Conservation (phyloP, 2,329 filamentous ascomycete genomes). For the Ascochyta rabiei region DNA sequence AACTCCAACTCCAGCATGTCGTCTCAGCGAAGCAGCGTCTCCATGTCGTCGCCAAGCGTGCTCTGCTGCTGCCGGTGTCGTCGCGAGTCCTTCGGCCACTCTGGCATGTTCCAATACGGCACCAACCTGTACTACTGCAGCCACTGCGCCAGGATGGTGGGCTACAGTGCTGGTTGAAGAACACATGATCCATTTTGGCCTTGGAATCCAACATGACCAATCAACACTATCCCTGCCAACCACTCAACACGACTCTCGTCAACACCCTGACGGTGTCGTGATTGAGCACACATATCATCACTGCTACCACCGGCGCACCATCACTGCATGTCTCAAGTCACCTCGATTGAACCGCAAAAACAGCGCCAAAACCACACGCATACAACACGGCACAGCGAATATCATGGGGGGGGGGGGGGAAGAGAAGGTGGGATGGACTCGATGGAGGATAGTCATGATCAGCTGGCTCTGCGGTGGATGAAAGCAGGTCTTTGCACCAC, state of each 20-base stretch:
- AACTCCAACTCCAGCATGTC: conserved; percentile 20
- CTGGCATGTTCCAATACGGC: conserved; percentile 46
- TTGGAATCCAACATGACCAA: background rate
- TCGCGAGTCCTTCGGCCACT: conserved; percentile 30
- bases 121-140: conserved; percentile 50
- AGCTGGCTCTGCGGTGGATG: conserved; percentile 2
- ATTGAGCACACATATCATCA: conserved; percentile 6
- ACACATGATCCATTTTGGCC: background rate
- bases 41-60: conserved; percentile 17
- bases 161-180: conserved; percentile 45
- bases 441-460: background rate
- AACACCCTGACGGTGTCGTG: background rate
- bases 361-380: background rate
- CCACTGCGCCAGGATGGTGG: conserved; percentile 49
- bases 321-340: background rate
- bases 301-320: conserved; percentile 9
- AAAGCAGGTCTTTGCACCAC: conserved; percentile 5
- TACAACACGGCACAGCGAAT: background rate
- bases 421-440: background rate
- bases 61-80: conserved; percentile 46
- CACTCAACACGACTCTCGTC: conserved; percentile 3
- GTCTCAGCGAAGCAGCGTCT: conserved; percentile 17
- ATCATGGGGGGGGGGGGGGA: background rate
- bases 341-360: background rate
- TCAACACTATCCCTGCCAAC: background rate